phyloP scores from a whole-genome alignment of 257 asterid genomes.

The Nicotiana tabacum region DNA sequence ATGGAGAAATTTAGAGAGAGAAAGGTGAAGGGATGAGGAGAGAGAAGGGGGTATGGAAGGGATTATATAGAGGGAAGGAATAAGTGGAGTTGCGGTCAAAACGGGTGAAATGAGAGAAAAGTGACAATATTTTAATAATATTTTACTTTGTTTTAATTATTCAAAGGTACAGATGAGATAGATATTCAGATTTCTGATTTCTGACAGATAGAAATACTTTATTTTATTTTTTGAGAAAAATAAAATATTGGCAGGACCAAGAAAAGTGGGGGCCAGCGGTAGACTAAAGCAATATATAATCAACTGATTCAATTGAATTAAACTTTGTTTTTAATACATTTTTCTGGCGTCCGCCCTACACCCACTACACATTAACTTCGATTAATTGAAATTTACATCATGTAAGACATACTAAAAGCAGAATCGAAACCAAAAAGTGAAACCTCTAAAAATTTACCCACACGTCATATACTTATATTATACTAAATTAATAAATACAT shows the following conservation, averaged over 20 bases:
- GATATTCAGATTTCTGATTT: background rate
- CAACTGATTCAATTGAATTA: too few relatives aligned
- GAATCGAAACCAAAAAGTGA: too few relatives aligned
- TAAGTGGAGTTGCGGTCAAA: slow-evolving; percentile 40
- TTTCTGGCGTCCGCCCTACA: too few relatives aligned
- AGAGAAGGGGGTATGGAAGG: slow-evolving; percentile 57
- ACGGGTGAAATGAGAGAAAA: slow-evolving; percentile 21
- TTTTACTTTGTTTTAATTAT: background rate
- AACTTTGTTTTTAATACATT: too few relatives aligned
- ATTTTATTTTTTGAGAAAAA: background rate
- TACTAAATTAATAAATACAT: too few relatives aligned
- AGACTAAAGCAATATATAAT: too few relatives aligned
- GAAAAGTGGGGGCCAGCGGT: background rate
- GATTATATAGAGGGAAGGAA: slow-evolving; percentile 42
- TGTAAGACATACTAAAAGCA: too few relatives aligned
- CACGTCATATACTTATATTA: too few relatives aligned
- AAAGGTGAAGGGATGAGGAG: slow-evolving; percentile 39
- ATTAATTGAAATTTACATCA: too few relatives aligned
- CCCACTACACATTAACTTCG: too few relatives aligned
- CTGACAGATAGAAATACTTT: background rate
- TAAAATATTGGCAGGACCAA: background rate
- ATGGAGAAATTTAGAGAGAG: slow-evolving; percentile 7
- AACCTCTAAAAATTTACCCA: too few relatives aligned
- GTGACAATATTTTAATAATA: slow-evolving; percentile 16
- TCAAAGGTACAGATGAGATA: background rate